phyloP scores from a whole-genome alignment of 331 rosid genomes.

The Pyracantha coccinea region DNA sequence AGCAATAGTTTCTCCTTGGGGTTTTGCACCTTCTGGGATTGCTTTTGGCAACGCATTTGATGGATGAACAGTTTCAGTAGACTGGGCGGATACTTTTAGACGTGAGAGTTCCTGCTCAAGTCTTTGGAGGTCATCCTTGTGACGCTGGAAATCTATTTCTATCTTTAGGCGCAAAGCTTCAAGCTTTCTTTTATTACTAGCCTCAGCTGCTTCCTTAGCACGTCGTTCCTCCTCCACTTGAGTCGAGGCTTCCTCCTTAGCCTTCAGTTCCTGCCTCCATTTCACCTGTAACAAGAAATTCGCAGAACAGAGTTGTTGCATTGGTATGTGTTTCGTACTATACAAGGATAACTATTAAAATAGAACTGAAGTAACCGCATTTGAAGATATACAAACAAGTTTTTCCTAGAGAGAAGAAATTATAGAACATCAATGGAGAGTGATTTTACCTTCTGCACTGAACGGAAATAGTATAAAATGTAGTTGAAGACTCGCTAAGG shows the following conservation, averaged over 20 bases:
- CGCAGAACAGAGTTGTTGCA: neutral
- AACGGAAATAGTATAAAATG: neutral
- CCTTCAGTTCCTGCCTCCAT: constrained; percentile 77
- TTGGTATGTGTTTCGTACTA: neutral
- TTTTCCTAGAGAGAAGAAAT: neutral
- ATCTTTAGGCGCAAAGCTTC: constrained; percentile 81
- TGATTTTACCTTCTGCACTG: neutral
- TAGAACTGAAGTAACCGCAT: neutral
- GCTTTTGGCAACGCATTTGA: constrained; percentile 35
- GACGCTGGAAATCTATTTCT: constrained; percentile 93
- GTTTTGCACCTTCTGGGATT: constrained; percentile 35
- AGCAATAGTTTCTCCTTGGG: constrained; percentile 66
- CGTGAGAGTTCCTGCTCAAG: constrained; percentile 85
- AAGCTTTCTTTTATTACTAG: constrained; percentile 59
- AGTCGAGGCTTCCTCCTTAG: constrained; percentile 55
- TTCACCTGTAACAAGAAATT: constrained; percentile 37
- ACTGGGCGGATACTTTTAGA: constrained; percentile 49
- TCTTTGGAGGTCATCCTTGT: constrained; percentile 82
- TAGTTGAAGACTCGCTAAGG: neutral
- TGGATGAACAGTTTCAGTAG: constrained; percentile 37
- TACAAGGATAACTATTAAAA: neutral
- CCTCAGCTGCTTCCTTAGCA: constrained; percentile 73
- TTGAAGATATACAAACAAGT: neutral
- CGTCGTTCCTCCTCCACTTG: constrained; percentile 64
- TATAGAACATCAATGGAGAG: neutral